Evolutionary conservation across 306 rosid species (phyloP).

Genomic region (Neltuma alba): DNA sequence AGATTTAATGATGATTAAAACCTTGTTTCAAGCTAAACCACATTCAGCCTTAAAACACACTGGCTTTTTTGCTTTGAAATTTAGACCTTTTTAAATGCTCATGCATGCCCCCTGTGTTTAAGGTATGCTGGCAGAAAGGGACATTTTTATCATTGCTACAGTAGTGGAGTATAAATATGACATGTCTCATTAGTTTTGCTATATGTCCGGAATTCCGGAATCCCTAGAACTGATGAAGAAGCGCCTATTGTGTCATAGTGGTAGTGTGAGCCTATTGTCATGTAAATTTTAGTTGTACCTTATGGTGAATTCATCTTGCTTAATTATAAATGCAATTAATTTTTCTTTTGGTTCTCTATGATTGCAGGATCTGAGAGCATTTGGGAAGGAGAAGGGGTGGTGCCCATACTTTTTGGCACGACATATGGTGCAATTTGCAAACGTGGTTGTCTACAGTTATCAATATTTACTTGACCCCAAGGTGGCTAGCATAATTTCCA

Average conservation of each 20-base stretch:
- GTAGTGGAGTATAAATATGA: not conserved
- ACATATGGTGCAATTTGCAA: conserved; percentile 91
- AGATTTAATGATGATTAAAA: not conserved
- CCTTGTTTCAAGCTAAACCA: not conserved
- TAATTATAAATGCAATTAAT: not conserved
- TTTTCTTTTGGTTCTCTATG: not conserved
- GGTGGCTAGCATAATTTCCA: conserved; percentile 89
- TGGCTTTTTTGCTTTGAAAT: not conserved
- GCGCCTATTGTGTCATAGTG: not conserved
- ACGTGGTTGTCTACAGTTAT: conserved; percentile 92
- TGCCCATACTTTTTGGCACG: conserved; percentile 95
- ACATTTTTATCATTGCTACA: not conserved
- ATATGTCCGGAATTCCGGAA: not conserved
- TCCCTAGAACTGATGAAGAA: not conserved
- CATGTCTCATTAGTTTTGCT: not conserved
- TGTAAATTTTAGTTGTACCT: not conserved
- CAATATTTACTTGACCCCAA: conserved; percentile 96
- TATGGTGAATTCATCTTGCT: not conserved
- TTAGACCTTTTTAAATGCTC: not conserved
- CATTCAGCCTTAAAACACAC: not conserved
- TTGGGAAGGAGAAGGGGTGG: conserved; percentile 90
- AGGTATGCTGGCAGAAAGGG: not conserved
- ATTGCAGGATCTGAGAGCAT: conserved; percentile 73
- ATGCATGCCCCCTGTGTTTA: not conserved
- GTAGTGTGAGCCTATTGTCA: not conserved